Percentiles rank a stretch among this genome's conserved stretches.
Evolutionary conservation across 1,284 basidiomycete species (phyloP).

Genomic region (Anthracocystis setariae): DNA sequence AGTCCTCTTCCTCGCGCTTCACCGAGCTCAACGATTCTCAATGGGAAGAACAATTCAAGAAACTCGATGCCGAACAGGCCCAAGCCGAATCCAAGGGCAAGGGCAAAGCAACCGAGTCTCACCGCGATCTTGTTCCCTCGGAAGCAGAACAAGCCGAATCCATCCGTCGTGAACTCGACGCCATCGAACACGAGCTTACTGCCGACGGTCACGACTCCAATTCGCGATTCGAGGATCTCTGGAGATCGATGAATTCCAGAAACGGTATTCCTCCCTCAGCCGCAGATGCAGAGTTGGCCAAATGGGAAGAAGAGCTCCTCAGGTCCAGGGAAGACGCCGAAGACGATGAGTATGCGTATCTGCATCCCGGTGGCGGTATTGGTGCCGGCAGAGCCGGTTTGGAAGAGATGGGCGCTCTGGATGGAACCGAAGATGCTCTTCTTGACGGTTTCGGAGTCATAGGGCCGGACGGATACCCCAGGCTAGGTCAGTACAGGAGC

Average conservation of each 20-base stretch:
- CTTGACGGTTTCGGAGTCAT: constrained; percentile 58
- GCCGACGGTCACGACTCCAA: constrained; percentile 53
- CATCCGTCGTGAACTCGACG: constrained; percentile 59
- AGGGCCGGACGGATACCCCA: constrained; percentile 61
- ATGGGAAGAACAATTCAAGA: constrained; percentile 65
- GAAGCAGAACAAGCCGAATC: constrained; percentile 60
- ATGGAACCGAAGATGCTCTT: constrained; percentile 60
- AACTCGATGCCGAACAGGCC: constrained; percentile 56
- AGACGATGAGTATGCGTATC: constrained; percentile 68
- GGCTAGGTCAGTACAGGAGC: constrained; percentile 59
- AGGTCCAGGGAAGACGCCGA: constrained; percentile 73
- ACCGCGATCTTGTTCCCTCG: constrained; percentile 36
- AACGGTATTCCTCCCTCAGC: constrained; percentile 42
- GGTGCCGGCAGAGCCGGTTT: constrained; percentile 54
- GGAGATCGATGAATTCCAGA: constrained; percentile 62
- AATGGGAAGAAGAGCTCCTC: constrained; percentile 75
- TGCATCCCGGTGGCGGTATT: constrained; percentile 63
- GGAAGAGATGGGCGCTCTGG: constrained; percentile 57
- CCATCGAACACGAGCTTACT: constrained; percentile 56
- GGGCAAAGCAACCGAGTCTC: constrained; percentile 48
- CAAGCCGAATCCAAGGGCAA: constrained; percentile 61
- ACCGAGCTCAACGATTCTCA: constrained; percentile 61
- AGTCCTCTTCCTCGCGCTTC: constrained; percentile 41
- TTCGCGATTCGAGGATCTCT: constrained; percentile 64
- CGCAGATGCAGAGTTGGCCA: constrained; percentile 70